phyloP scores from a whole-genome alignment of 2,329 filamentous ascomycete species.

The Penicillium sp. region DNA sequence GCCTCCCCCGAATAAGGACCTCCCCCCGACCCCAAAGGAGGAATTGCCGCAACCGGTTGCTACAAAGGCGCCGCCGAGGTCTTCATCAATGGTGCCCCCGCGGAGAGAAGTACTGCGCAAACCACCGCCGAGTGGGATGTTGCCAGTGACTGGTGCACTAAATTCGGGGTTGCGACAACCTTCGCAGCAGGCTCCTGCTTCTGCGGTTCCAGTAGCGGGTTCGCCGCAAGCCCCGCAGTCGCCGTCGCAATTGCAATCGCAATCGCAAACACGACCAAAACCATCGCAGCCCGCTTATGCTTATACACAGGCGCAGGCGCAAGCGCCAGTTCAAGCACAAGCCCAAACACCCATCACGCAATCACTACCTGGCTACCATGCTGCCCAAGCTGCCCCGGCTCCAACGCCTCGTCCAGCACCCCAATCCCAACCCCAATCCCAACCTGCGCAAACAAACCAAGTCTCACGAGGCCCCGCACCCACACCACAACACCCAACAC shows the following conservation, averaged over 20 bases:
- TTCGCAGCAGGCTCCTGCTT: not conserved
- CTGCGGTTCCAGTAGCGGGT: not conserved
- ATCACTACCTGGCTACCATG: not conserved
- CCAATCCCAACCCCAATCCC: conserved; percentile 5
- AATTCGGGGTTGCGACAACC: conserved; percentile 10
- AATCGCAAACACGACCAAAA: not conserved
- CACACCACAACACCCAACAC: not conserved
- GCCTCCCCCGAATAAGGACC: conserved; percentile 33
- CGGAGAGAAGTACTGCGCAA: conserved; percentile 18
- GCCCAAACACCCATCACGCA: not conserved
- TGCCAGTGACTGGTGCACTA: not conserved
- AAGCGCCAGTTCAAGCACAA: conserved; percentile 1
- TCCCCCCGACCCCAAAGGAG: conserved; percentile 32
- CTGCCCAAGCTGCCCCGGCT: not conserved
- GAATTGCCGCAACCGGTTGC: conserved; percentile 11
- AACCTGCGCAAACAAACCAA: not conserved
- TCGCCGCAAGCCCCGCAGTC: not conserved
- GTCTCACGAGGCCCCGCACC: not conserved
- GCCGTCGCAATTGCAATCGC: not conserved
- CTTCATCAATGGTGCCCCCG: conserved; percentile 16
- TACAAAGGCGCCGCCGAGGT: conserved; percentile 15
- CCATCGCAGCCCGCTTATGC: not conserved
- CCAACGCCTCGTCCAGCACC: not conserved
- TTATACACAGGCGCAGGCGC: conserved; percentile 1
- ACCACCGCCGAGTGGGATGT: conserved; percentile 5